phyloP scores from a whole-genome alignment of 2,329 filamentous ascomycete species.

The Colletotrichum sansevieriae region DNA sequence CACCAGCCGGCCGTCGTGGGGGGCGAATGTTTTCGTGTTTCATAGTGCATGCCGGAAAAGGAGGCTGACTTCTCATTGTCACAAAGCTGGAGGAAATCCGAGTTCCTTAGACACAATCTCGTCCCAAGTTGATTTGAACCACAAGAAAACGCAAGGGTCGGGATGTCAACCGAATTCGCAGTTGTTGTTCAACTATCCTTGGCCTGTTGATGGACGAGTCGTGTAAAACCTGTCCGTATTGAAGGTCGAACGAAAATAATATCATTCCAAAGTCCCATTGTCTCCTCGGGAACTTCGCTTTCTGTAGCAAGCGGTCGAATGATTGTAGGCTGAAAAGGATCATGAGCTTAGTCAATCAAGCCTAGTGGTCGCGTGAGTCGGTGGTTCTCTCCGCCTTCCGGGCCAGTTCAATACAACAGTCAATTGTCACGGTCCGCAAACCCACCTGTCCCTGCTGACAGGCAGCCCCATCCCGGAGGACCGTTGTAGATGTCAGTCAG shows the following conservation, averaged over 20 bases:
- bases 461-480: neutral
- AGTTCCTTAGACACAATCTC: neutral
- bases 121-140: slow-evolving; percentile 17
- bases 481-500: slow-evolving; percentile 4
- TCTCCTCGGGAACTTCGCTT: neutral
- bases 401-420: too few relatives aligned
- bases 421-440: too few relatives aligned
- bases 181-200: neutral
- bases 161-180: slow-evolving; percentile 20
- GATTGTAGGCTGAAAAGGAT: too few relatives aligned
- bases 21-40: slow-evolving; percentile 29
- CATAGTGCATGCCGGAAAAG: slow-evolving; percentile 10
- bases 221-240: slow-evolving; percentile 2
- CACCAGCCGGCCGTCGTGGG: slow-evolving; percentile 11
- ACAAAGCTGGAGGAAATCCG: slow-evolving; percentile 7
- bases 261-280: neutral
- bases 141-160: neutral
- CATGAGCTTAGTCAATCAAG: too few relatives aligned
- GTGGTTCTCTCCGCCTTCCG: too few relatives aligned
- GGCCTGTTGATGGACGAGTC: neutral
- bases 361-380: too few relatives aligned
- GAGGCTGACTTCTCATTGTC: slow-evolving; percentile 6
- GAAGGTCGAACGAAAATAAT: slow-evolving; percentile 6
- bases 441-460: neutral
- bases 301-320: neutral